Base-by-base conservation (phyloP, 306 rosid genomes). In the Elaeagnus macrophylla region DNA sequence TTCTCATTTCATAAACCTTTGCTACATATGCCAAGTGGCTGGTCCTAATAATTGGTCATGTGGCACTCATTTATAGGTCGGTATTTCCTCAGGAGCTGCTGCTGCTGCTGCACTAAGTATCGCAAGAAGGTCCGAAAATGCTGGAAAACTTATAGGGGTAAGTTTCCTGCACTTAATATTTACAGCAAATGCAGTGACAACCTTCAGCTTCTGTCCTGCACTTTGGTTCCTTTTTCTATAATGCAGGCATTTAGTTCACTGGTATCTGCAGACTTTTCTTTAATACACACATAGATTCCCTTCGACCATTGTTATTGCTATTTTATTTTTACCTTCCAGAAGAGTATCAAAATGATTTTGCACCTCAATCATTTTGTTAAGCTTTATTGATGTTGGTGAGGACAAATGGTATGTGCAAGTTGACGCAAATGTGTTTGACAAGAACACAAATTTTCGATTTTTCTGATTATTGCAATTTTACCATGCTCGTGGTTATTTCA, bases 31-130 rank as follows among this genome's bases (percentile, higher is more conserved):
- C 32, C 32, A 25, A 25, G 17, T 54, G 60, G 44, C 12, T 53
- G 56, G 52, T 54, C 56, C 42, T 53, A 43, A 61, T 36, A 52
- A 55, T 11, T 67, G 53, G 37, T 71, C 47, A 19, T 58, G 66
- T 70, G 25, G 54, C 59, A 37, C 66, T 12, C 76, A 37, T 68
- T 7, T 46, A n/a, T 69, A 83, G 97, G 95, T 90, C 64, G 95
- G 97, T 56, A 83, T 86, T 64, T 90, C 95, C 61, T 90, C 95
- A 14, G 97, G 97, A 70, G 97, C 95, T 51, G 97, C 97, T 58
- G 95, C 95, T 11, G 91, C 82, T 6, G 97, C 97, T 50, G 95
- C 95, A 64, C 53, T 90, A 64, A 76, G 67, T 68, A 71, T 86
- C 68, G 95, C 86, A 63, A 79, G 80, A 67, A 76, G 94, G 63